Conservation (phyloP, 192 early-diverging fungal species). For the Bifiguratus adelaidae region DNA sequence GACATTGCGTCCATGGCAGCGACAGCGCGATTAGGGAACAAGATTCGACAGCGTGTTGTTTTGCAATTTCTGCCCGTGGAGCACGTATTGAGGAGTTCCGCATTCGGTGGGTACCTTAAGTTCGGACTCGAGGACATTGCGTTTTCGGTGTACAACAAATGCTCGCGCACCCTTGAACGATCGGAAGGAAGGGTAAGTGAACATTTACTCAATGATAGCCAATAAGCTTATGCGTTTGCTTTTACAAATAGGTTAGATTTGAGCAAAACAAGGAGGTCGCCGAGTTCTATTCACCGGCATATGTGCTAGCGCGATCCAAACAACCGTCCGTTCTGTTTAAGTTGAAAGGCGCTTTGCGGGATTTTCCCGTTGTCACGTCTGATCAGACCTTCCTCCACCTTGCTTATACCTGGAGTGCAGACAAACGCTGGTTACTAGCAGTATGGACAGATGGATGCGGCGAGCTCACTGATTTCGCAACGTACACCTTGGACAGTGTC, state of each 20-base stretch:
- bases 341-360: constrained; percentile 13
- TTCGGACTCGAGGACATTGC: constrained; percentile 40
- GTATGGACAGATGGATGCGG: constrained; percentile 43
- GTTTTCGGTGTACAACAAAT: constrained; percentile 39
- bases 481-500: constrained; percentile 19
- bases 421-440: constrained; percentile 32
- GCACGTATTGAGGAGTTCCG: constrained; percentile 29
- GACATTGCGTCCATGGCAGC: constrained; percentile 13
- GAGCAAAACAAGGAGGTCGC: constrained; percentile 3
- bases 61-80: constrained; percentile 38
- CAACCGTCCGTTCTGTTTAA: constrained; percentile 26
- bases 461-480: constrained; percentile 30
- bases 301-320: constrained; percentile 29
- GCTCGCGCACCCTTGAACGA: constrained; percentile 26
- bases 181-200: constrained; percentile 7
- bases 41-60: constrained; percentile 24
- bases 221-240: background rate
- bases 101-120: constrained; percentile 35
- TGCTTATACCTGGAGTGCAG: constrained; percentile 34
- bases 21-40: constrained; percentile 16
- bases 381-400: constrained; percentile 30
- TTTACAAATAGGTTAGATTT: background rate
- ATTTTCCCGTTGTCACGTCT: constrained; percentile 16
- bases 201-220: background rate
- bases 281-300: constrained; percentile 34